Base-by-base conservation (phyloP, 2,329 filamentous ascomycete genomes). In the Aspergillus japonicus region DNA sequence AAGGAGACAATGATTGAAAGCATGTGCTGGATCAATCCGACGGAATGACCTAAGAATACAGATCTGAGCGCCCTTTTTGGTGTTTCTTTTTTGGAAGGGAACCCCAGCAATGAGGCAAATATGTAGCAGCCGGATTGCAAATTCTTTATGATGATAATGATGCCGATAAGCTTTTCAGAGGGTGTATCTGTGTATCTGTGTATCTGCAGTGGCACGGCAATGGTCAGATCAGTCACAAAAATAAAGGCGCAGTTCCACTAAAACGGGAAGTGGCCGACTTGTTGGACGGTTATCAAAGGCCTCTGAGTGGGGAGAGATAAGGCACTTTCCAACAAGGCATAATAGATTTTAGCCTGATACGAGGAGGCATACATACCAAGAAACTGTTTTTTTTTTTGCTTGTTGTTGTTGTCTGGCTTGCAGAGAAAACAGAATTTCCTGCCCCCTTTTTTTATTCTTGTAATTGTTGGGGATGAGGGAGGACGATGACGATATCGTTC, bases 301-400 rank as follows among this genome's bases (percentile, higher is more conserved):
- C 55, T 51, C 47, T 64, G 61, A 66, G 63, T 67, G 66, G 66
- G 64, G 64, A 54, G 60, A 71, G 68, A 71, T 71, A 71, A 71
- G 68, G 57, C 35, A 55, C 39, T 44, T 35, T 44, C 6, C 12
- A 31, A 33, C 52, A 31, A 53, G 42, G 50, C 26, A 24, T 21
- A 31, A 14, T n/a, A 44, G 12, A 54, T 52, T 44, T 3, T 39
- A 26, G 29, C 33, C 35, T 23, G 35, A 26, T 47, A 33, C 29
- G 33, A 47, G 57, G 31, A 23, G 50, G 49, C 33, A 50, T 39
- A 53, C 50, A 64, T 58, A 58, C 55, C 54, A 56, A 58, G 50
- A 42, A 48, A 52, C 47, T 63, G 47, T 56, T 44, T 14, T 14
- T 50, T 42, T 53, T 44, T 39, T n/a, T n/a, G n/a, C n/a, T n/a